Percentiles rank a stretch among this genome's conserved stretches.
These are phyloP conservation scores for Picea sitchensis DNA, from an alignment of 75 land plant genomes.

Conservation along the genomic window DNA sequence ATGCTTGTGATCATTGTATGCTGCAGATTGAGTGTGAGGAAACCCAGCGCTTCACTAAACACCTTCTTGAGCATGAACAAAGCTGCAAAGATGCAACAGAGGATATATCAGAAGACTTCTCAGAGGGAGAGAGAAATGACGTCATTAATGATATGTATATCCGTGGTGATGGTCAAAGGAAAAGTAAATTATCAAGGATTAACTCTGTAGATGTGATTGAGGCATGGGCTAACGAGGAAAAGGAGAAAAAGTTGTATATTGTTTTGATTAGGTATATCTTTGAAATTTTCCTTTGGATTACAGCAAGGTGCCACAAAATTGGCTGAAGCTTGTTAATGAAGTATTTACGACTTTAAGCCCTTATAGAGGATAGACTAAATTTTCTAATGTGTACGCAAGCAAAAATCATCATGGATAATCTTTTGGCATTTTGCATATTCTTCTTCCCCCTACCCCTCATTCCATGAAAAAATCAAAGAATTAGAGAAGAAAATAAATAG, in stretches of 20 bases:
- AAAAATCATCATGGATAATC: too few species aligned
- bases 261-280: slow-evolving; percentile 32
- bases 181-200: slow-evolving; percentile 20
- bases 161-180: slow-evolving; percentile 15
- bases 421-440: too few species aligned
- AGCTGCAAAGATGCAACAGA: slow-evolving; percentile 44
- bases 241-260: slow-evolving; percentile 39
- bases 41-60: slow-evolving; percentile 29
- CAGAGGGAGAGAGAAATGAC: slow-evolving; percentile 55
- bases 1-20: background rate
- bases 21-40: slow-evolving; percentile 54
- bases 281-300: too few species aligned
- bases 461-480: background rate
- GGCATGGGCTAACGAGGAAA: slow-evolving; percentile 24
- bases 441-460: too few species aligned
- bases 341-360: too few species aligned
- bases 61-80: slow-evolving; percentile 46
- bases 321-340: background rate
- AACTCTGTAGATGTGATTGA: slow-evolving; percentile 25
- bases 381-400: too few species aligned
- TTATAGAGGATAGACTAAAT: too few species aligned
- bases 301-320: too few species aligned
- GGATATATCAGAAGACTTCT: slow-evolving; percentile 52
- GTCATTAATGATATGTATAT: slow-evolving; percentile 1
- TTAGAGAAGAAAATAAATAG: background rate